Evolutionary conservation across 805 yeast species (phyloP).

Genomic region (Wickerhamiella siamensis): DNA sequence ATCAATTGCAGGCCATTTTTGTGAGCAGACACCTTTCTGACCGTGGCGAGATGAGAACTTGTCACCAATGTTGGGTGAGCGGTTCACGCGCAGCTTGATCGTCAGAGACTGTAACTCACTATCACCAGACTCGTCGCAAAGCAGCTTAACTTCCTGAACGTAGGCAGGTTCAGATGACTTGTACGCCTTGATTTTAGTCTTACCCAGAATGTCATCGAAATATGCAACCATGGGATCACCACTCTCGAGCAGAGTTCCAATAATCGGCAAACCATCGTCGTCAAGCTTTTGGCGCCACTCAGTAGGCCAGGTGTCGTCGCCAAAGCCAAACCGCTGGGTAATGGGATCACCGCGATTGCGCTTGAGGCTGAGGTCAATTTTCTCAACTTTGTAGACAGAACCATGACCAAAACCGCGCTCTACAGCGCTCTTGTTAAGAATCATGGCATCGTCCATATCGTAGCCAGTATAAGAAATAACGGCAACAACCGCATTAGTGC

Average conservation of each 20-base stretch:
- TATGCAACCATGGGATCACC: conserved; percentile 94
- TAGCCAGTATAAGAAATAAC: conserved; percentile 97
- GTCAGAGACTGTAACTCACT: conserved; percentile 73
- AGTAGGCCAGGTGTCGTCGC: conserved; percentile 83
- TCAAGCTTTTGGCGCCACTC: conserved; percentile 81
- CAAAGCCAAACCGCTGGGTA: conserved; percentile 88
- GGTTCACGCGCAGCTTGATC: conserved; percentile 77
- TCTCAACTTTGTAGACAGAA: conserved; percentile 88
- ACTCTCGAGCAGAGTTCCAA: conserved; percentile 78
- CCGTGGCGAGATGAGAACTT: conserved; percentile 97
- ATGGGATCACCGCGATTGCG: conserved; percentile 90
- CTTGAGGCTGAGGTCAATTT: conserved; percentile 61
- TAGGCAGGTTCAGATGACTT: conserved; percentile 90
- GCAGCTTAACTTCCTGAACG: conserved; percentile 84
- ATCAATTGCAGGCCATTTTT: conserved; percentile 94
- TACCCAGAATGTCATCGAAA: conserved; percentile 79
- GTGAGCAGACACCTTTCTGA: conserved; percentile 97
- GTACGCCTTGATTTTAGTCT: conserved; percentile 81
- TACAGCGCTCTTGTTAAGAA: conserved; percentile 89
- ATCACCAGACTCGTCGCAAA: conserved; percentile 69
- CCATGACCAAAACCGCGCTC: conserved; percentile 98
- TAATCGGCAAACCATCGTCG: conserved; percentile 79
- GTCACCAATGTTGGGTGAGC: conserved; percentile 92
- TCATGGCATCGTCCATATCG: conserved; percentile 99
- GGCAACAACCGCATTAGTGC: conserved; percentile 96